Percentiles rank a stretch among this genome's conserved stretches.
Conservation (phyloP, 192 early-diverging fungal species). For the Entrophospora sp. region DNA sequence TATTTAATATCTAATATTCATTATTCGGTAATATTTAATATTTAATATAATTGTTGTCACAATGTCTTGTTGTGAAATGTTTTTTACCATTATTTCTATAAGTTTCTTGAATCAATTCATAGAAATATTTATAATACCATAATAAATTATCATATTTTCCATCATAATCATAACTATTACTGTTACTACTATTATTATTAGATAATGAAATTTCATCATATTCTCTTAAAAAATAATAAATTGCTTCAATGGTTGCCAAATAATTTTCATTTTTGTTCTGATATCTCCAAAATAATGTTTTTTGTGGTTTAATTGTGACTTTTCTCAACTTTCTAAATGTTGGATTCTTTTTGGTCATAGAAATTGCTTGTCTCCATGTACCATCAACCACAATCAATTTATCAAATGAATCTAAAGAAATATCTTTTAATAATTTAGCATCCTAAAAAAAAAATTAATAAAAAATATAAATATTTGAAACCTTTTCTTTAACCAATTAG, state of each 20-base stretch:
- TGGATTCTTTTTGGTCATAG: constrained; percentile 38
- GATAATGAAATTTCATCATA: constrained; percentile 54
- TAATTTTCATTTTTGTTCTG: constrained; percentile 64
- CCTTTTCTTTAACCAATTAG: background rate
- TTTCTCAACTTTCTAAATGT: constrained; percentile 35
- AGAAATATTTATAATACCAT: constrained; percentile 87
- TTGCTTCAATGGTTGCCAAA: constrained; percentile 91
- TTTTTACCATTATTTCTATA: constrained; percentile 53
- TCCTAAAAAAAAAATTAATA: constrained; percentile 32
- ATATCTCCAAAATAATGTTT: constrained; percentile 86
- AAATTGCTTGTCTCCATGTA: constrained; percentile 81
- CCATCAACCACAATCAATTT: constrained; percentile 83
- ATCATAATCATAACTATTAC: constrained; percentile 35
- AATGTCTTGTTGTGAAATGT: constrained; percentile 45
- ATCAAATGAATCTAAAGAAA: constrained; percentile 60
- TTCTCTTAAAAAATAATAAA: constrained; percentile 87
- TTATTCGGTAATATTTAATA: too few species aligned
- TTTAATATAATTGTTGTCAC: too few species aligned
- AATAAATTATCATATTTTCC: constrained; percentile 82
- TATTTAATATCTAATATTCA: too few species aligned
- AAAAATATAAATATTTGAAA: background rate
- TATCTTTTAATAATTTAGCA: constrained; percentile 55
- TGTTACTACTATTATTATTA: too few species aligned
- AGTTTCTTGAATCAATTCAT: constrained; percentile 72
- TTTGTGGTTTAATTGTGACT: constrained; percentile 62